These are phyloP conservation scores for Aegilops sharonensis DNA, from an alignment of 176 grass and related monocot species.

Conservation along the genomic window DNA sequence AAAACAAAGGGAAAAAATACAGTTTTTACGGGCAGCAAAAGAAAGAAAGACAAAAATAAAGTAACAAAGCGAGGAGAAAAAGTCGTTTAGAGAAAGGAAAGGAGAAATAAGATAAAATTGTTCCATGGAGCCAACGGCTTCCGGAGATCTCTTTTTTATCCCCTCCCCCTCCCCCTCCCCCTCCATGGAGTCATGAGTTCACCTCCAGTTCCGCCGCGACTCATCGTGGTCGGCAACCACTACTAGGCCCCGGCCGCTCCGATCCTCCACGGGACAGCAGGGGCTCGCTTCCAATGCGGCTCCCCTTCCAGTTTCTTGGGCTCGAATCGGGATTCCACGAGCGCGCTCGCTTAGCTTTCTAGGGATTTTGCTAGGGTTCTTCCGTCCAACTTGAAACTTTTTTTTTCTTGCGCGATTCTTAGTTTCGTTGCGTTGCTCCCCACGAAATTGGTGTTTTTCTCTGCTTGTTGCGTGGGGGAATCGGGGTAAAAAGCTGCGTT, in stretches of 20 bases:
- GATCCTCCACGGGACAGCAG: neutral
- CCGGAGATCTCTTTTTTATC: constrained; percentile 17
- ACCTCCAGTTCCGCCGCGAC: constrained; percentile 3
- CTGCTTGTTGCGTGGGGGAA: constrained; percentile 20
- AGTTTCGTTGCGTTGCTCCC: neutral
- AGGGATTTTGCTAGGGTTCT: constrained; percentile 31
- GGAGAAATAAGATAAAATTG: neutral
- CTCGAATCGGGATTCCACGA: constrained; percentile 22
- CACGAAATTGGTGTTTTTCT: constrained; percentile 30
- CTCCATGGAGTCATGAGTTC: constrained; percentile 8
- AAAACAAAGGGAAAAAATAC: neutral
- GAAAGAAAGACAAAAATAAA: neutral
- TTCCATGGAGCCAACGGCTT: neutral
- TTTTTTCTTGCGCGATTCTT: neutral
- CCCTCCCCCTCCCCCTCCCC: neutral
- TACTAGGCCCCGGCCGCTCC: neutral
- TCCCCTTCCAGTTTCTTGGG: constrained; percentile 7
- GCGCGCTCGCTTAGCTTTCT: neutral
- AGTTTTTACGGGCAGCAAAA: neutral
- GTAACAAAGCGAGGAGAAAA: neutral
- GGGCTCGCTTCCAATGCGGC: constrained; percentile 11
- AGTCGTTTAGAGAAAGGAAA: neutral
- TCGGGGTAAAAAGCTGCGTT: constrained; percentile 27
- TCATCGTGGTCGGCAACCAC: constrained; percentile 21
- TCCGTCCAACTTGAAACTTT: neutral